phyloP scores from a whole-genome alignment of 352 stramenopile genomes.

The Globisporangium parvum region DNA sequence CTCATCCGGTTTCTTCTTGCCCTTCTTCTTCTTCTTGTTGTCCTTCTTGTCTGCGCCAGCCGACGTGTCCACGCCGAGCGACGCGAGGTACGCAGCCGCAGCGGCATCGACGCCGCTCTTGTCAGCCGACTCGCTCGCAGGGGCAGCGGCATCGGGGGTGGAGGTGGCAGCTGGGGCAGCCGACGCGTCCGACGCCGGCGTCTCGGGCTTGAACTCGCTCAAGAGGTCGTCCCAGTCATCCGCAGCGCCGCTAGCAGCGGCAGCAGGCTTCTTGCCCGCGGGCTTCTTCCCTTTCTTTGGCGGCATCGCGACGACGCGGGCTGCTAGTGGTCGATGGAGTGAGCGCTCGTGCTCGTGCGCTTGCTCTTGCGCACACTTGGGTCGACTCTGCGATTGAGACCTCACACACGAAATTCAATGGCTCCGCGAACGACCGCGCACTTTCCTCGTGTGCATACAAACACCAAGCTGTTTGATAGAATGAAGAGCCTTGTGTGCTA shows the following conservation, averaged over 20 bases:
- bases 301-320: slow-evolving; percentile 30
- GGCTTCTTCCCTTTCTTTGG: slow-evolving; percentile 79
- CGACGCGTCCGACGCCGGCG: slow-evolving; percentile 10
- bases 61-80: slow-evolving; percentile 57
- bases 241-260: slow-evolving; percentile 16
- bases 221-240: slow-evolving; percentile 72
- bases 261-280: slow-evolving; percentile 43
- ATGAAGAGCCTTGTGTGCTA: too few species aligned
- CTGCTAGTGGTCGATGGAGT: too few species aligned
- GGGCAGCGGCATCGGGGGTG: neutral
- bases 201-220: slow-evolving; percentile 53
- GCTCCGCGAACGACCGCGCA: too few species aligned
- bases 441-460: too few species aligned
- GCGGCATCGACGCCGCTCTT: slow-evolving; percentile 52
- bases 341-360: too few species aligned
- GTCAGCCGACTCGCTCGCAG: slow-evolving; percentile 1
- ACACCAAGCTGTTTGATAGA: too few species aligned
- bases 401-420: too few species aligned
- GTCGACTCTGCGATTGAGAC: too few species aligned
- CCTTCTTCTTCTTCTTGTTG: slow-evolving; percentile 81
- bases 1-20: slow-evolving; percentile 57
- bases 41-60: slow-evolving; percentile 51
- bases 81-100: slow-evolving; percentile 70
- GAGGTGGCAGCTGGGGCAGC: slow-evolving; percentile 4
- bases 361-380: too few species aligned